A percentile compares a stretch with the other conserved stretches of the same genome.
Conservation (phyloP, 176 grass and related monocot species). For the Avena atlantica region DNA sequence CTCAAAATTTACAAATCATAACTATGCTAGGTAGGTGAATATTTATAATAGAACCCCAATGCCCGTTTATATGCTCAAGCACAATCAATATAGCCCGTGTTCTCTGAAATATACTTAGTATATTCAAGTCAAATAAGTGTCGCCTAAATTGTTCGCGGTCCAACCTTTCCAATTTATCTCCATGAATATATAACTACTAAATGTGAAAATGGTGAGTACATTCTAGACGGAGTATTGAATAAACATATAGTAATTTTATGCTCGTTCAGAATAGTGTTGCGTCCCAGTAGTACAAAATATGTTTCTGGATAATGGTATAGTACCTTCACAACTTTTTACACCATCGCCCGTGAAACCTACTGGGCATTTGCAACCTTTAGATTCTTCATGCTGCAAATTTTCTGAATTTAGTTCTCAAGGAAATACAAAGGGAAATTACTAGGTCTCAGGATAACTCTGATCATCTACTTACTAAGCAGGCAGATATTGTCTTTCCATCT, state of each 20-base stretch:
- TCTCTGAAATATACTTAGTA: background rate
- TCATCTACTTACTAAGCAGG: conserved; percentile 76
- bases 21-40: conserved; percentile 1
- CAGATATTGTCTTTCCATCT: conserved; percentile 74
- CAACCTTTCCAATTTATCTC: background rate
- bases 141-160: background rate
- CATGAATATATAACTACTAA: background rate
- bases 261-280: conserved; percentile 13
- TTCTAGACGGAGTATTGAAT: conserved; percentile 17
- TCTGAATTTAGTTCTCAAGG: conserved; percentile 37
- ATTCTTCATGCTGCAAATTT: conserved; percentile 66
- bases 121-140: background rate
- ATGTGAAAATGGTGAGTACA: conserved; percentile 1
- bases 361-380: conserved; percentile 88
- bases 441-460: conserved; percentile 34
- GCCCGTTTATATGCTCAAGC: conserved; percentile 5
- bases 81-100: background rate
- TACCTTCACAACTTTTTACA: conserved; percentile 78
- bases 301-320: conserved; percentile 34
- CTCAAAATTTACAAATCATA: conserved; percentile 12
- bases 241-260: conserved; percentile 8
- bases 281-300: conserved; percentile 6
- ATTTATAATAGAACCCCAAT: background rate
- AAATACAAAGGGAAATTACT: background rate
- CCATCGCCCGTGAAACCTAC: conserved; percentile 78